These are phyloP conservation scores for Caloboletus inedulis DNA, from an alignment of 1,284 basidiomycete genomes.

Conservation along the genomic window DNA sequence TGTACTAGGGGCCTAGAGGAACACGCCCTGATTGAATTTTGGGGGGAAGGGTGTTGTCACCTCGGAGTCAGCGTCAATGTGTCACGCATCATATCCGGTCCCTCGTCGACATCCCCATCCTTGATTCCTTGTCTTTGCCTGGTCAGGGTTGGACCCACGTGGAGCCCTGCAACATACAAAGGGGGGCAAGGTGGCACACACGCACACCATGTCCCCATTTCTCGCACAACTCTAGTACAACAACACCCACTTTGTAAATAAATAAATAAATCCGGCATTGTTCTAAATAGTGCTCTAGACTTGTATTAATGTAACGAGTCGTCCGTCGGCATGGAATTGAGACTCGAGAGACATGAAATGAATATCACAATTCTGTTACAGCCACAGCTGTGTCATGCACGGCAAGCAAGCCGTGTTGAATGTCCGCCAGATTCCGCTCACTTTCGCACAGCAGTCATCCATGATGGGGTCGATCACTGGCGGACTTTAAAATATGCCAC, in stretches of 20 bases:
- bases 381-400: background rate
- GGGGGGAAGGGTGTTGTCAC: background rate
- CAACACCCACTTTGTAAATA: too few relatives aligned
- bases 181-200: background rate
- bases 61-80: background rate
- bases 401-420: background rate
- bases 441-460: background rate
- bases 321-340: too few relatives aligned
- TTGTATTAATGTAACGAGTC: too few relatives aligned
- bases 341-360: too few relatives aligned
- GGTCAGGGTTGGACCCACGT: background rate
- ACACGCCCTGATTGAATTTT: background rate
- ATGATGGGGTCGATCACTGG: background rate
- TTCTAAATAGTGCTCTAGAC: background rate
- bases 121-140: background rate
- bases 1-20: background rate
- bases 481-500: background rate
- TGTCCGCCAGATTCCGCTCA: background rate
- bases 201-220: background rate
- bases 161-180: background rate
- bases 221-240: background rate
- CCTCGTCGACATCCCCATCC: background rate
- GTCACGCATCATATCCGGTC: too few relatives aligned
- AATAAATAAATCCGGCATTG: background rate
- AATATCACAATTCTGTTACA: too few relatives aligned